Evolutionary conservation across 805 yeast species (phyloP), one percentile per base, ranked within the genome.

Genomic region (Candida ovalis): DNA sequence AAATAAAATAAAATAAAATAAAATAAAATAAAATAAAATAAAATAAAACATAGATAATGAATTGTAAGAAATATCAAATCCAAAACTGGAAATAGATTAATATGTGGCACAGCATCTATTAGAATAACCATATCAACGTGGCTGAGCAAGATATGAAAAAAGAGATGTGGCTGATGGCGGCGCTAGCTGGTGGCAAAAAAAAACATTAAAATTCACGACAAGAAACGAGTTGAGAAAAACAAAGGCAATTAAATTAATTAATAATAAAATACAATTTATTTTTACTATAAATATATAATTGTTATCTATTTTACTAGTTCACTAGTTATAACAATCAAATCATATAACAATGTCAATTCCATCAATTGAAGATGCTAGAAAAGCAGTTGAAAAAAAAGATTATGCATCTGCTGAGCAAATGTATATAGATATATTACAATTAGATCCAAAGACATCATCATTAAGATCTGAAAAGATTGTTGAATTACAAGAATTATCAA

Each of bases 401-500:
- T 73, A 68, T 47, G 68, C 65, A 1, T 68, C 67, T 22, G 95
- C 96, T 0, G 95, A 86, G 63, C 54, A 67, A 30, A 67, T 77
- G 28, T 89, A 84, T 66, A 63, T 71, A 47, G 71, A 73, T 46
- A 69, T 86, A 22, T 70, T 88, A 9, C 52, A 59, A 13, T 33
- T 53, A 38, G 53, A 58, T 42, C 50, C 54, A n/a, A 35, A 51
- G 8, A 40, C 36, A 3, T 35, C 53, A 4, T 39, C 52, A 21
- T 23, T 47, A 25, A 57, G 49, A 22, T 62, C 66, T 40, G 83
- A 77, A 47, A 64, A 68, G 53, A 53, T 68, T 10, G 71, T 75
- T 44, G 82, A 78, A 51, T 71, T 72, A 44, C 81, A 81, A 67
- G 96, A 90, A 62, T 56, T 73, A 10, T 83, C 94, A 30, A 81